Evolutionary conservation across 2,329 filamentous ascomycete species (phyloP).

Genomic region (Fusarium sp.): DNA sequence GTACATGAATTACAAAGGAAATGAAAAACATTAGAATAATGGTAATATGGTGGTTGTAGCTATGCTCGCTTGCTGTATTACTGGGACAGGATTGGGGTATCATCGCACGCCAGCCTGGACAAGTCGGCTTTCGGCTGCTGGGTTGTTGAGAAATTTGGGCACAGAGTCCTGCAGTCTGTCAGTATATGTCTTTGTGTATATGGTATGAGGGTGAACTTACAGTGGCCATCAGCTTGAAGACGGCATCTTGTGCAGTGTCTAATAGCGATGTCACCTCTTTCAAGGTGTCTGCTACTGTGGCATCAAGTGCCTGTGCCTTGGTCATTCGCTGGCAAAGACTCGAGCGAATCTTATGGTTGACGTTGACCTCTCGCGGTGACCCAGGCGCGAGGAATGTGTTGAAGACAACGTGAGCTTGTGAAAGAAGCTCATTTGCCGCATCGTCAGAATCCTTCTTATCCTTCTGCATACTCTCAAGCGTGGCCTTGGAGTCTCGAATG

Average conservation of each 20-base stretch:
- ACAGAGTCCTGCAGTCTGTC: conserved; percentile 69
- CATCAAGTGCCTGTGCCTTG: conserved; percentile 90
- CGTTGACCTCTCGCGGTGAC: conserved; percentile 96
- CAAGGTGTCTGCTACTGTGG: conserved; percentile 88
- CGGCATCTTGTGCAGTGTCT: conserved; percentile 91
- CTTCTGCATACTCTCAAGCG: conserved; percentile 68
- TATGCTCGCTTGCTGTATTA: conserved; percentile 21
- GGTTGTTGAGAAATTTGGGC: conserved; percentile 75
- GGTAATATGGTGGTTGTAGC: neutral
- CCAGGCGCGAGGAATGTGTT: conserved; percentile 98
- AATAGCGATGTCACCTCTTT: conserved; percentile 90
- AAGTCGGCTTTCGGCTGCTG: conserved; percentile 43
- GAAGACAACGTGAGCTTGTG: conserved; percentile 95
- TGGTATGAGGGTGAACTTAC: conserved; percentile 67
- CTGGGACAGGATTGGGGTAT: conserved; percentile 5
- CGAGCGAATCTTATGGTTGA: conserved; percentile 93
- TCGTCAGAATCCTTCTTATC: conserved; percentile 75
- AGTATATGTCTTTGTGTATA: conserved; percentile 35
- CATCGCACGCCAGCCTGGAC: conserved; percentile 33
- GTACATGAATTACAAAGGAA: conserved; percentile 15
- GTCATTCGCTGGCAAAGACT: conserved; percentile 97
- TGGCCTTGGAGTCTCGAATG: conserved; percentile 72
- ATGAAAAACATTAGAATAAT: conserved; percentile 24
- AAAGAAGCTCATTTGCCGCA: conserved; percentile 91
- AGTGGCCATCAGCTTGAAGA: conserved; percentile 98